Evolutionary conservation across 2,329 filamentous ascomycete genomes (phyloP), one percentile per base, ranked within the genome.

Genomic region (Trematosphaeria pertusa): DNA sequence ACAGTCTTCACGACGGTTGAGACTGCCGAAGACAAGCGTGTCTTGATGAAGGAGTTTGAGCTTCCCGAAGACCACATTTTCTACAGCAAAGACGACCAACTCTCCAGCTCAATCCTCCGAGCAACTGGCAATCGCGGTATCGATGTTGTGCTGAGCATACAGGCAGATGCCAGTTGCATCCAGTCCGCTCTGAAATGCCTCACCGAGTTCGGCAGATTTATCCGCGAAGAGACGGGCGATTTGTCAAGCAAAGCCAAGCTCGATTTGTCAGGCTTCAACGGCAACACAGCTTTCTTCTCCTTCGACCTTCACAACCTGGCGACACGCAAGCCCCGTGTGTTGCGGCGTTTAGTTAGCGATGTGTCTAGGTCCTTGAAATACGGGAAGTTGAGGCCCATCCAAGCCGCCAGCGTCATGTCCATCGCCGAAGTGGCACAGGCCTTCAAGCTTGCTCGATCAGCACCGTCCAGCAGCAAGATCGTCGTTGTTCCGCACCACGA

Each of bases 181-280:
- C 50, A 50, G 2, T 68, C 72, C 0, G 75, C 73, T 0, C 81
- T 74, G 75, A 49, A 67, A 7, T 78, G 75, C 35, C 61, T 81
- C 3, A 75, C 78, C 1, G 31, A 54, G 8, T 65, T 62, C 26
- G 65, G 64, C 12, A 46, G 55, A 6, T 50, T 63, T 15, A 39
- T 62, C 12, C 43, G 48, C 14, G 21, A 46, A 17, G 40, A 35
- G 10, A 21, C 38, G 12, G 37, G 26, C 18, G 18, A 43, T 28
- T 34, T 48, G n/a, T 39, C 37, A 5, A 19, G n/a, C 42, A 44
- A 19, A 17, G 33, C 32, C 2, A 37, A 30, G 34, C 32, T 37
- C 20, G 24, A 37, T 20, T 15, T 44, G 21, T 38, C 42, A 15
- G 30, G 33, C 22, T 15, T 44, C 22, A 32, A 32, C 18, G 21